Evolutionary conservation across 352 stramenopile genomes (phyloP).

Genomic region (Peronospora destructor): DNA sequence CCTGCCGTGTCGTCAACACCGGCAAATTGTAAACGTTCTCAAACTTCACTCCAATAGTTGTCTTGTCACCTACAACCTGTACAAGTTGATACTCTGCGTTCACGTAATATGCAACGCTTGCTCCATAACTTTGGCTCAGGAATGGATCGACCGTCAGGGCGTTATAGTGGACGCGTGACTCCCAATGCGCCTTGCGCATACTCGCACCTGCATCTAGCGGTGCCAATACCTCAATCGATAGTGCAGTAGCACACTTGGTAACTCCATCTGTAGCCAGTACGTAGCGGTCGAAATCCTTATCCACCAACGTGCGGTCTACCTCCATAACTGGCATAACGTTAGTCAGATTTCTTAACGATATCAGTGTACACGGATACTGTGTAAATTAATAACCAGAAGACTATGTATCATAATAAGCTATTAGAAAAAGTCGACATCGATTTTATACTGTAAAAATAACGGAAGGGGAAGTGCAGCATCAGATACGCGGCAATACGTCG

Average conservation of each 20-base stretch:
- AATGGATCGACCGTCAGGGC: constrained; percentile 53
- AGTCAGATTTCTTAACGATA: neutral
- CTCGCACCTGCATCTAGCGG: constrained; percentile 41
- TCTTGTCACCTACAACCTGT: constrained; percentile 38
- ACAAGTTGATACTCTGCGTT: constrained; percentile 54
- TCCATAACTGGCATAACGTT: constrained; percentile 27
- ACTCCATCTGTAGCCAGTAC: constrained; percentile 39
- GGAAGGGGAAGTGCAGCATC: constrained; percentile 55
- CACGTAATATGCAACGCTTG: constrained; percentile 58
- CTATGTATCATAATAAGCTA: no score
- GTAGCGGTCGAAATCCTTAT: constrained; percentile 78
- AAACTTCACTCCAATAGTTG: constrained; percentile 4
- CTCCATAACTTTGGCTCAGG: constrained; percentile 25
- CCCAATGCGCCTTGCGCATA: constrained; percentile 68
- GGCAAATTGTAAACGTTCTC: constrained; percentile 42
- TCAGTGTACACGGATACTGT: neutral
- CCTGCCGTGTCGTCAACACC: constrained; percentile 30
- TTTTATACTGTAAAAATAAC: constrained; percentile 12
- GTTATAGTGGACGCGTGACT: constrained; percentile 64
- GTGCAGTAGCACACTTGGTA: constrained; percentile 19
- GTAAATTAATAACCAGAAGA: neutral
- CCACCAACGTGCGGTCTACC: constrained; percentile 53
- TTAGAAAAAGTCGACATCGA: no score
- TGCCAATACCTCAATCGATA: constrained; percentile 32
- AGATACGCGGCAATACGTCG: constrained; percentile 75